phyloP scores from a whole-genome alignment of 208 protist species.

The Wallacemonas collosoma region DNA sequence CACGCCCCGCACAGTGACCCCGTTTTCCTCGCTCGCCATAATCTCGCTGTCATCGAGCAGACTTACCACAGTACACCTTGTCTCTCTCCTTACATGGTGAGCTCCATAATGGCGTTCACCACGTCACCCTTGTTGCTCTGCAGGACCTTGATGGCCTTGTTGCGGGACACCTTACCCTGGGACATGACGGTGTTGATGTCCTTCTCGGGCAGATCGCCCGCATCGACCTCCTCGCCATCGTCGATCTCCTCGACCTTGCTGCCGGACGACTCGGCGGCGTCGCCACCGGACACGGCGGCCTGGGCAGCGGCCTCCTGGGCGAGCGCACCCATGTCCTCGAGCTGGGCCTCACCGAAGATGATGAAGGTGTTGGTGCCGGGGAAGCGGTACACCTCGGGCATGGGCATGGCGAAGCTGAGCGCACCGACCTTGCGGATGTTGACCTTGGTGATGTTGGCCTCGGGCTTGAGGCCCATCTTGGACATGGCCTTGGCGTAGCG shows the following conservation, averaged over 20 bases:
- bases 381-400: conserved; percentile 97
- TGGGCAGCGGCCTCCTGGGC: conserved; percentile 73
- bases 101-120: conserved; percentile 90
- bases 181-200: conserved; percentile 86
- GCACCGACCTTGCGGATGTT: conserved; percentile 92
- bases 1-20: background rate
- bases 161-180: conserved; percentile 71
- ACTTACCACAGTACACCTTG: background rate
- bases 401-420: conserved; percentile 92
- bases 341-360: conserved; percentile 97
- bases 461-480: conserved; percentile 97
- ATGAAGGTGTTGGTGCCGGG: conserved; percentile 96
- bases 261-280: conserved; percentile 28
- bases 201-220: conserved; percentile 74
- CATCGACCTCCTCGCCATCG: conserved; percentile 59
- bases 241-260: conserved; percentile 35
- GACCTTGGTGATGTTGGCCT: conserved; percentile 92
- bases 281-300: conserved; percentile 57
- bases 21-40: background rate
- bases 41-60: background rate
- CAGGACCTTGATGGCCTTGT: conserved; percentile 81
- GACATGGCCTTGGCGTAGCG: conserved; percentile 96
- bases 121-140: conserved; percentile 89
- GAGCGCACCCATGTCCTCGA: conserved; percentile 88
- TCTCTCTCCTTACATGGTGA: conserved; percentile 58